Evolutionary conservation across 805 yeast species (phyloP), one percentile per base, ranked within the genome.

Genomic region (Barnettozyma pratensis): DNA sequence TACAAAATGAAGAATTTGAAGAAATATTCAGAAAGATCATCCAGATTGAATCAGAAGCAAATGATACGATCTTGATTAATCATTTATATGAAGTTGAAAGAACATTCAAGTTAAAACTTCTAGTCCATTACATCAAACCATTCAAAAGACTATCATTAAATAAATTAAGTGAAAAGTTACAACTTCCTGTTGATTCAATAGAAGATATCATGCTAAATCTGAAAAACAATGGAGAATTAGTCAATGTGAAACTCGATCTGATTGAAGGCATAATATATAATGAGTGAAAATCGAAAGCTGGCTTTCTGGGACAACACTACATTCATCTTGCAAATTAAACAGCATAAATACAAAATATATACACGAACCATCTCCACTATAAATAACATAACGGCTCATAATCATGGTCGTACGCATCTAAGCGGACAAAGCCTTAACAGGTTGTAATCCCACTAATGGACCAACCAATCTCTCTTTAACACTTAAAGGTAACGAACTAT

Each of bases 71-170:
- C 31, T 48, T 61, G 49, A 34, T 55, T 2, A 38, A 53, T 34
- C 57, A 53, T 36, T 40, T 61, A 38, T 38, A 28, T 5, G 60
- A 54, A 42, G 54, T 61, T 6, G 53, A 58, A 26, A 50, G 50
- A 28, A 49, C 46, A 1, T 45, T 62, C 28, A 58, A 58, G 35
- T 38, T 59, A 9, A 51, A 54, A 32, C 45, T 58, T 9, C 32
- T 62, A 42, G 66, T 42, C 48, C 61, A 54, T 50, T 70, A 40
- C 45, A 59, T 62, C 35, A 58, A 57, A 42, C 65, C 65, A 12
- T 62, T 59, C 47, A 59, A 58, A 37, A 51, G 54, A 28, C 40
- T 62, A 6, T 54, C 60, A 4, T 26, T 62, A 8, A 27, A 32
- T 2, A 59, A 57, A 43, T 36, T 58, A 5, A 52, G 59, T 35